Evolutionary conservation across 257 asterid genomes (phyloP).

Genomic region (Capsicum baccatum): DNA sequence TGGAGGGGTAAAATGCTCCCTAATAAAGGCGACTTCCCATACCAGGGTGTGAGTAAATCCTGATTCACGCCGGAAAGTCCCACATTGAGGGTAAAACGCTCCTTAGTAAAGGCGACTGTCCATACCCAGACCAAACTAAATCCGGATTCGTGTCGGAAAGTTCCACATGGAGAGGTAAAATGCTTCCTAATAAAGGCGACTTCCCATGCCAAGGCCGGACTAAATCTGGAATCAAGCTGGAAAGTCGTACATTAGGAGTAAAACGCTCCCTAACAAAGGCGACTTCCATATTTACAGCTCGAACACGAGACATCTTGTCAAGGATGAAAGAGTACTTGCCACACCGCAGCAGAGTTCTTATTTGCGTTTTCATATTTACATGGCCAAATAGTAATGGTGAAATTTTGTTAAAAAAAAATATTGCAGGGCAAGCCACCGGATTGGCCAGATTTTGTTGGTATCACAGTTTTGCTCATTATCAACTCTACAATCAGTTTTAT

Average conservation of each 20-base stretch:
- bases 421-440: constrained; percentile 75
- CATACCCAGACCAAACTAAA: no score
- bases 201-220: neutral
- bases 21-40: neutral
- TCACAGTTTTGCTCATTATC: constrained; percentile 63
- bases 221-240: no score
- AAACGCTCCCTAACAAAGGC: neutral
- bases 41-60: neutral
- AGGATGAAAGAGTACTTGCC: neutral
- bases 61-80: neutral
- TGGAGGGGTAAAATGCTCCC: neutral
- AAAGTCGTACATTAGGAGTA: neutral
- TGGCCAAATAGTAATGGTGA: neutral
- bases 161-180: neutral
- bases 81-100: neutral
- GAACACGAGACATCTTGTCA: neutral
- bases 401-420: neutral
- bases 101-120: neutral
- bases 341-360: neutral
- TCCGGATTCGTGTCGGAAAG: neutral
- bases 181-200: neutral
- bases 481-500: constrained; percentile 87
- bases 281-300: neutral
- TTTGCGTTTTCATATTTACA: neutral
- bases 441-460: constrained; percentile 85